phyloP scores from a whole-genome alignment of 495 filamentous ascomycete species.

The Talaromyces stipitatus region DNA sequence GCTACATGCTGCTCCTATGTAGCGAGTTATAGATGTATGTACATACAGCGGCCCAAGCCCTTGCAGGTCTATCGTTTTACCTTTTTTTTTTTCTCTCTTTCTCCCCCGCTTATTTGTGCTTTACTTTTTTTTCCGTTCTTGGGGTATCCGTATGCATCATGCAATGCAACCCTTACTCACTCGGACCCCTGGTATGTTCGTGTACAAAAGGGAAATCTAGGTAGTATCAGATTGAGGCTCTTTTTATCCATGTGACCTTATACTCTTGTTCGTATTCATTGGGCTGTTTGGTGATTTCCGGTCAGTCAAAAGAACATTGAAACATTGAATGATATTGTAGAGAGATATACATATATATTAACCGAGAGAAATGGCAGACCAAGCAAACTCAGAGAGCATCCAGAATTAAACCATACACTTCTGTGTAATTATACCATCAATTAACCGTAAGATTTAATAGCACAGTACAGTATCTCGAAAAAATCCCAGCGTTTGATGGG shows the following conservation, averaged over 20 bases:
- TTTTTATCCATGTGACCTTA: neutral
- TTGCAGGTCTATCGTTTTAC: neutral
- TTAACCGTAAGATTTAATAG: too few species aligned
- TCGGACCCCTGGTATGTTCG: neutral
- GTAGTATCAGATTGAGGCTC: neutral
- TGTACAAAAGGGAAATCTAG: neutral
- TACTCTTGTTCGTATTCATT: neutral
- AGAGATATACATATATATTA: too few species aligned
- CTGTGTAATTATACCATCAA: too few species aligned
- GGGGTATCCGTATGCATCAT: neutral
- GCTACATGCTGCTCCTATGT: neutral
- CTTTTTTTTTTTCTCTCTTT: neutral
- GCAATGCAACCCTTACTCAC: neutral
- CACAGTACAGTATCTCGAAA: too few species aligned
- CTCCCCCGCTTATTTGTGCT: too few species aligned
- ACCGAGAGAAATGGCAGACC: too few species aligned
- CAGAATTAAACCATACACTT: too few species aligned
- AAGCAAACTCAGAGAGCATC: too few species aligned
- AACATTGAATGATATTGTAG: too few species aligned
- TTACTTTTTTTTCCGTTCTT: neutral
- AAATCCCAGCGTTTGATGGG: too few species aligned
- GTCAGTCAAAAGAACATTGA: too few species aligned
- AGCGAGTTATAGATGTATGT: neutral
- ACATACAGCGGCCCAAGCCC: neutral
- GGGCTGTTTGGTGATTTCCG: neutral